Base-by-base conservation (phyloP, 345 rosid species). In the Noccaea bulbosa region DNA sequence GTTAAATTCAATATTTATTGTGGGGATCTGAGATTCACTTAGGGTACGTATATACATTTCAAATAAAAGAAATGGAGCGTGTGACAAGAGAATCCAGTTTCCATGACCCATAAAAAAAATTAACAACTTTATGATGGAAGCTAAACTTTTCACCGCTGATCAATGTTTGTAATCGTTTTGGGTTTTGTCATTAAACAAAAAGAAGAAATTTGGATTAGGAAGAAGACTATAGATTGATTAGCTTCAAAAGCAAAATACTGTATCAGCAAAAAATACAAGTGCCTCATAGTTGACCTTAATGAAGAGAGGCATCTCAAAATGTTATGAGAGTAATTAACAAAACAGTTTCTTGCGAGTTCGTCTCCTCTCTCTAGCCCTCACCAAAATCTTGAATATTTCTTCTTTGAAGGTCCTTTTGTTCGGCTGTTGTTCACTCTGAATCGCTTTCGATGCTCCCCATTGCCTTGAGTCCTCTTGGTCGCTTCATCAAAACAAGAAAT, bases 371-470 rank as follows among this genome's bases (percentile, higher is more conserved):
- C 60, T 73, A 57, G 39, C 66, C 7, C 37, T 39, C 71, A 6
- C 64, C 55, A 67, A 74, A 67, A 62, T 53, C 68, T 45, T 37
- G 65, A 53, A 53, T 35, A 45, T 5, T 17, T 53, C 62, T 30
- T 14, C 27, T 24, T 24, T 1, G 2, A 24, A 38, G 56, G 12
- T 52, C 43, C 24, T 20, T 41, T 39, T 3, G 17, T 55, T 55
- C 53, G 1, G 17, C 32, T 0, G 2, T 8, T 75, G 38, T 62
- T 75, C 70, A 75, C 46, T 81, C 87, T 1, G 90, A 83, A 54
- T 85, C 90, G 66, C 83, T 85, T 76, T 81, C 89, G 84, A 81
- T 70, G 37, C 84, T 81, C 22, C 86, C 87, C 87, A 85, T 85
- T 14, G 84, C 90, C 82, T 85, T 85, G 81, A 85, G 65, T 47